Percentiles rank a stretch among this genome's conserved stretches.
Evolutionary conservation across 306 rosid genomes (phyloP).

Genomic region (Prunus campanulata): DNA sequence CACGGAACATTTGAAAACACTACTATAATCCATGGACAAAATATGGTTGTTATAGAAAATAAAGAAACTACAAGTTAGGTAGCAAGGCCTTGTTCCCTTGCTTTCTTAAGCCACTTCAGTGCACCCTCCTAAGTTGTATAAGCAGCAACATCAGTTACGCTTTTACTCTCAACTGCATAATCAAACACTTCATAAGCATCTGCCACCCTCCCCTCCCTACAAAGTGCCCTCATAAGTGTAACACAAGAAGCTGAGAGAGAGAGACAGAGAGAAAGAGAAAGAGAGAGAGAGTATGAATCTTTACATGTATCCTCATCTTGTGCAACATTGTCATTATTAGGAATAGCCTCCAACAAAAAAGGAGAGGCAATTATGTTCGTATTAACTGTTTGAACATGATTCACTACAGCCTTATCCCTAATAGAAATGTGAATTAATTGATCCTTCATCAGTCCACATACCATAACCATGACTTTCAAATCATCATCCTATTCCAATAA

Average conservation of each 20-base stretch:
- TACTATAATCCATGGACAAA: background rate
- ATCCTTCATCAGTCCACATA: too few relatives aligned
- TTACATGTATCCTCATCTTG: too few relatives aligned
- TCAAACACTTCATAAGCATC: conserved; percentile 91
- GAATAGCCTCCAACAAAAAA: too few relatives aligned
- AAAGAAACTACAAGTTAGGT: conserved; percentile 38
- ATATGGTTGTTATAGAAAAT: background rate
- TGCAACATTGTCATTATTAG: too few relatives aligned
- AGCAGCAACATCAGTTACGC: conserved; percentile 69
- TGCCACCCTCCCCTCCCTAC: conserved; percentile 70
- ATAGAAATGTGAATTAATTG: too few relatives aligned
- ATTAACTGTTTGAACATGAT: too few relatives aligned
- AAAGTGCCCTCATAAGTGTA: conserved; percentile 67
- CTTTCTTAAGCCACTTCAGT: conserved; percentile 64
- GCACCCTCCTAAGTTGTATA: conserved; percentile 72
- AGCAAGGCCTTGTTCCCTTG: conserved; percentile 49
- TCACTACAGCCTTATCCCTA: too few relatives aligned
- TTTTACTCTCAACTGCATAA: conserved; percentile 84
- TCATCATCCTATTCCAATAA: too few relatives aligned
- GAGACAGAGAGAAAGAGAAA: too few relatives aligned
- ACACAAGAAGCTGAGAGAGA: conserved; percentile 75
- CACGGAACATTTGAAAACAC: background rate
- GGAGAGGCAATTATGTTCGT: too few relatives aligned
- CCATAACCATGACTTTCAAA: too few relatives aligned
- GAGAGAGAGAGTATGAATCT: too few relatives aligned